phyloP scores from a whole-genome alignment of 441 rosid genomes.

The Euphorbia corollata region DNA sequence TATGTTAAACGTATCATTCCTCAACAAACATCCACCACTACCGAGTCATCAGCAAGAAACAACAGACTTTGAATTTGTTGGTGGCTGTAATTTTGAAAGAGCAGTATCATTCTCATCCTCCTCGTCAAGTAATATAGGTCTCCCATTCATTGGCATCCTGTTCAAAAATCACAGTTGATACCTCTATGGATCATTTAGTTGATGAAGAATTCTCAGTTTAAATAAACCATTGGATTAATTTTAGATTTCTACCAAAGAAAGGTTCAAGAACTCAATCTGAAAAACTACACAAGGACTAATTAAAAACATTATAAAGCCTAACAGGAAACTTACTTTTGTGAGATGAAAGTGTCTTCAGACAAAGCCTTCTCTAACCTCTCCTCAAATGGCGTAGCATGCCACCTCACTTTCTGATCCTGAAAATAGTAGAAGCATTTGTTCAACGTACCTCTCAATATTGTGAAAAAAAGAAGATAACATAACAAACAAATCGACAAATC shows the following conservation, averaged over 20 bases:
- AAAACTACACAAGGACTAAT: background rate
- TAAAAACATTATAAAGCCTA: background rate
- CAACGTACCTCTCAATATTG: background rate
- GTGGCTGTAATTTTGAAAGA: slow-evolving; percentile 39
- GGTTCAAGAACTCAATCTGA: background rate
- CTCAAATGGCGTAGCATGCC: slow-evolving; percentile 98
- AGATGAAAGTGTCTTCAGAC: slow-evolving; percentile 50
- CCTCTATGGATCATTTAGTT: background rate
- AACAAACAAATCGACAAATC: background rate
- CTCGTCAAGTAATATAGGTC: slow-evolving; percentile 37
- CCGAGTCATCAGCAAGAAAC: slow-evolving; percentile 38
- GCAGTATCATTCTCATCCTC: slow-evolving; percentile 58
- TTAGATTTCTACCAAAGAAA: too few species aligned
- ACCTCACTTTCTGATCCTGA: slow-evolving; percentile 94
- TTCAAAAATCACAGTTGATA: slow-evolving; percentile 10
- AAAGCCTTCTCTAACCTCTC: slow-evolving; percentile 94
- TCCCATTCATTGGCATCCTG: slow-evolving; percentile 37
- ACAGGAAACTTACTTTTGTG: slow-evolving; percentile 42
- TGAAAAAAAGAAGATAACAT: slow-evolving; percentile 12
- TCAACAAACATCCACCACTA: background rate
- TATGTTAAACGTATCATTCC: background rate
- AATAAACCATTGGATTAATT: too few species aligned
- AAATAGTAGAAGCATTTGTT: slow-evolving; percentile 13
- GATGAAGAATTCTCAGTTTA: background rate
- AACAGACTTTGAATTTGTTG: slow-evolving; percentile 47